phyloP scores from a whole-genome alignment of 2,329 filamentous ascomycete species.

The Reticulascus tulasneorum region DNA sequence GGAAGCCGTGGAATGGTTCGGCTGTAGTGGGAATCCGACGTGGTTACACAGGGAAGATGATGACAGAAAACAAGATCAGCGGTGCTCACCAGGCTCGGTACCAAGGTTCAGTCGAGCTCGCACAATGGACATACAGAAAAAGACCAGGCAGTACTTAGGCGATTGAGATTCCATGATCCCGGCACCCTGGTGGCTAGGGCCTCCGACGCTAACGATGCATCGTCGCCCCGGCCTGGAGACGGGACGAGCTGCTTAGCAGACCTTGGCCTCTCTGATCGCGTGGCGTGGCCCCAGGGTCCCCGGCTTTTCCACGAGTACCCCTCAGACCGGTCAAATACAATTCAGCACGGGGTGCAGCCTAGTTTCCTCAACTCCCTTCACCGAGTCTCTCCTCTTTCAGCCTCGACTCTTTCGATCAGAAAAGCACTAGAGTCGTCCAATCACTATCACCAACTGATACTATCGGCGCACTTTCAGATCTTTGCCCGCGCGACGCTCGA shows the following conservation, averaged over 20 bases:
- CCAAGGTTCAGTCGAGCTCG: no score
- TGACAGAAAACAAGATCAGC: slow-evolving; percentile 11
- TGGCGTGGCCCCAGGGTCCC: slow-evolving; percentile 18
- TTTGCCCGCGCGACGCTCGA: slow-evolving; percentile 11
- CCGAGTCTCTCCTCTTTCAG: slow-evolving; percentile 36
- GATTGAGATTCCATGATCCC: no score
- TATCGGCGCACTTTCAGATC: slow-evolving; percentile 14
- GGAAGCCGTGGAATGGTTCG: no score
- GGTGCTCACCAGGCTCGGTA: slow-evolving; percentile 9
- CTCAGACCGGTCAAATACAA: slow-evolving; percentile 38
- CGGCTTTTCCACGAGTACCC: slow-evolving; percentile 29
- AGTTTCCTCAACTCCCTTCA: slow-evolving; percentile 31
- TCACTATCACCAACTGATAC: slow-evolving; percentile 11
- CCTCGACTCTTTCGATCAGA: slow-evolving; percentile 23
- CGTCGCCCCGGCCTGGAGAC: no score
- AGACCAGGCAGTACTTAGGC: no score
- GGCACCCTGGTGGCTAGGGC: no score
- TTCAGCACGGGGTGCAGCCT: slow-evolving; percentile 31
- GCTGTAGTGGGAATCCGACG: no score
- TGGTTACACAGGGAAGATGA: slow-evolving; percentile 9
- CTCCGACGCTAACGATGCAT: no score
- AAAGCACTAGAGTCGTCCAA: slow-evolving; percentile 12
- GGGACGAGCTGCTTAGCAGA: slow-evolving; percentile 3
- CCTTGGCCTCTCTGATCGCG: slow-evolving; percentile 16
- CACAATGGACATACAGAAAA: no score